A percentile compares a stretch with the other conserved stretches of the same genome.
phyloP scores from a whole-genome alignment of 768 basidiomycete genomes.

The Candolleomyces eurysporus region DNA sequence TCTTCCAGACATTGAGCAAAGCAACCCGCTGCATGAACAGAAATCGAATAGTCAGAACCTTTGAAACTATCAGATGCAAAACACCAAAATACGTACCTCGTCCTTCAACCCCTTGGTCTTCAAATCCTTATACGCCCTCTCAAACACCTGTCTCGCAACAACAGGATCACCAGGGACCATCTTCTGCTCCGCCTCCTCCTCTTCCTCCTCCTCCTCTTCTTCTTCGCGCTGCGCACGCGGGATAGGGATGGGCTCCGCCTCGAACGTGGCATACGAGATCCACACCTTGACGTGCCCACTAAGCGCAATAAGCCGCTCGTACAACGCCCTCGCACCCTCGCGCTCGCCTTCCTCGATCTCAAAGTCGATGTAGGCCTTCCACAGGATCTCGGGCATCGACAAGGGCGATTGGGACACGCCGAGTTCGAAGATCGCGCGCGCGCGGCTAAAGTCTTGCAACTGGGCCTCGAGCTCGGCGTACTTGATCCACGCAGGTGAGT shows the following conservation, averaged over 20 bases:
- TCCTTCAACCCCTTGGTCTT: conserved; percentile 80
- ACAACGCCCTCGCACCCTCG: conserved; percentile 76
- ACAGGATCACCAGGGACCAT: conserved; percentile 70
- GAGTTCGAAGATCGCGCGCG: conserved; percentile 92
- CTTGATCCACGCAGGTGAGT: conserved; percentile 94
- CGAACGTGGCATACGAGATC: conserved; percentile 94
- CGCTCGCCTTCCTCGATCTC: conserved; percentile 93
- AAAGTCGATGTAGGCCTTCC: conserved; percentile 97
- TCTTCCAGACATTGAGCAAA: conserved; percentile 92
- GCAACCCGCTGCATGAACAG: conserved; percentile 68
- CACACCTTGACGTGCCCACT: conserved; percentile 97
- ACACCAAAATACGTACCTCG: conserved; percentile 54
- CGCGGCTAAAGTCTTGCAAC: conserved; percentile 83
- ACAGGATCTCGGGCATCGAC: conserved; percentile 92
- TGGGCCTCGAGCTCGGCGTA: conserved; percentile 90
- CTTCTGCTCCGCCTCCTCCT: conserved; percentile 57
- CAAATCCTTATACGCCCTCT: conserved; percentile 84
- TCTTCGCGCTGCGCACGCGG: conserved; percentile 66
- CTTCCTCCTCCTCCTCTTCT: conserved; percentile 72
- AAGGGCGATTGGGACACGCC: conserved; percentile 79
- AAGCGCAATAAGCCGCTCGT: conserved; percentile 80
- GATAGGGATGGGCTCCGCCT: conserved; percentile 72
- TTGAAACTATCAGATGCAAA: conserved; percentile 1
- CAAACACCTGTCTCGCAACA: conserved; percentile 76
- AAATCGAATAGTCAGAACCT: not conserved